Percentiles rank a stretch among this genome's conserved stretches.
Evolutionary conservation across 768 basidiomycete species (phyloP).

Genomic region (Leucocoprinus sp.): DNA sequence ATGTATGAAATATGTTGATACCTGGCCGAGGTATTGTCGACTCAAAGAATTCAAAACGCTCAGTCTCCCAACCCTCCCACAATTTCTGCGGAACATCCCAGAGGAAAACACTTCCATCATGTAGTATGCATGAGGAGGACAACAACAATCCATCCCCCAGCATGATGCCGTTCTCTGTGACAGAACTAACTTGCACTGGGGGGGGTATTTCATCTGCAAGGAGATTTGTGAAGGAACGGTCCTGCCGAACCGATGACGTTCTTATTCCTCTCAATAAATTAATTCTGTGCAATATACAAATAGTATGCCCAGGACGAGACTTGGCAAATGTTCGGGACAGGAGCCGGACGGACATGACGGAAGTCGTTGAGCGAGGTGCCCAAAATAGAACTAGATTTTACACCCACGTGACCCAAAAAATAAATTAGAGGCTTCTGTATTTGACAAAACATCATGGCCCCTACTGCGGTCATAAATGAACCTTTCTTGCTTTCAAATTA

Average conservation of each 20-base stretch:
- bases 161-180: conserved; percentile 54
- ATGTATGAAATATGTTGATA: conserved; percentile 19
- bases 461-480: conserved; percentile 21
- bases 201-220: conserved; percentile 63
- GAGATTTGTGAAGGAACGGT: conserved; percentile 57
- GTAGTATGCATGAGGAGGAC: conserved; percentile 71
- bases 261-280: not conserved
- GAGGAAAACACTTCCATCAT: conserved; percentile 79
- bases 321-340: conserved; percentile 2
- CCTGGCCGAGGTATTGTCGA: conserved; percentile 81
- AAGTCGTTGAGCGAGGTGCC: not conserved
- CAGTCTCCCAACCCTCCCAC: conserved; percentile 65
- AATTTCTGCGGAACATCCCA: conserved; percentile 73
- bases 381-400: conserved; percentile 3
- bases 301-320: not conserved
- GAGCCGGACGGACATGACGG: conserved; percentile 7
- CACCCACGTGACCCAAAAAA: conserved; percentile 11
- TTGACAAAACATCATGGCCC: conserved; percentile 5
- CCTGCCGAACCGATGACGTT: conserved; percentile 9
- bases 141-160: conserved; percentile 75
- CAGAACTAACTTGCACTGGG: conserved; percentile 62
- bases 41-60: conserved; percentile 76
- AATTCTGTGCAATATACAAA: not conserved
- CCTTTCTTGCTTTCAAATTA: conserved; percentile 34
- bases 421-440: not conserved